These are phyloP conservation scores for Termitomyces eurrhizus DNA, from an alignment of 768 basidiomycete genomes.

Conservation along the genomic window DNA sequence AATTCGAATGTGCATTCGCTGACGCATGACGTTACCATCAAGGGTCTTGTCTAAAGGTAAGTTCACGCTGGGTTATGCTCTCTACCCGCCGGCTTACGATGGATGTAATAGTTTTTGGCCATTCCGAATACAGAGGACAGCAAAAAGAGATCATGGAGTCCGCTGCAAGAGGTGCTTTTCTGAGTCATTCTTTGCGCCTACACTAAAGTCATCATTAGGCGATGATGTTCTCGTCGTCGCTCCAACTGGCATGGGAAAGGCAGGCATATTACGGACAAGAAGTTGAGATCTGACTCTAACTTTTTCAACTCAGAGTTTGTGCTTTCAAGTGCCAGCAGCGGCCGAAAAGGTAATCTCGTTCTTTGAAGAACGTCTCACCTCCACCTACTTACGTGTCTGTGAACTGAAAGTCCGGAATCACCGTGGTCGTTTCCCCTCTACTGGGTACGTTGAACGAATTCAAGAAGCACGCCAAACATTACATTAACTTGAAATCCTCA, in stretches of 20 bases:
- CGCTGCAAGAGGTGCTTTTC: conserved; percentile 51
- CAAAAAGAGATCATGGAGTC: conserved; percentile 75
- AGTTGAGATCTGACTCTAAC: not conserved
- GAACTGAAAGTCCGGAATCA: conserved; percentile 53
- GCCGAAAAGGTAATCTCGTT: conserved; percentile 45
- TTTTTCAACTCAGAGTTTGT: conserved; percentile 54
- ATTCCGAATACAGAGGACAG: conserved; percentile 66
- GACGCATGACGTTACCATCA: not conserved
- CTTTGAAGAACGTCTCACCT: not conserved
- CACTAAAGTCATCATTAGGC: conserved; percentile 34
- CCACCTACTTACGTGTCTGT: not conserved
- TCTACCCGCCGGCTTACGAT: not conserved
- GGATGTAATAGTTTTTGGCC: conserved; percentile 56
- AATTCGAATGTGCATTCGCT: not conserved
- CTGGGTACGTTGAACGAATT: conserved; percentile 43
- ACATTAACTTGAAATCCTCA: conserved; percentile 20
- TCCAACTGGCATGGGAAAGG: conserved; percentile 90
- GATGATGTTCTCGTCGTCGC: conserved; percentile 76
- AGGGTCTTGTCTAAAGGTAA: conserved; percentile 18
- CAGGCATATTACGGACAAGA: conserved; percentile 19
- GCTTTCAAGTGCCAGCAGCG: conserved; percentile 81
- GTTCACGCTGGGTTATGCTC: not conserved
- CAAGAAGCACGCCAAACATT: not conserved
- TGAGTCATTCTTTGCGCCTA: not conserved
- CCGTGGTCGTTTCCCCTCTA: conserved; percentile 75